Conservation (phyloP, 495 filamentous ascomycete genomes). For the Podospora pseudoanserina region DNA sequence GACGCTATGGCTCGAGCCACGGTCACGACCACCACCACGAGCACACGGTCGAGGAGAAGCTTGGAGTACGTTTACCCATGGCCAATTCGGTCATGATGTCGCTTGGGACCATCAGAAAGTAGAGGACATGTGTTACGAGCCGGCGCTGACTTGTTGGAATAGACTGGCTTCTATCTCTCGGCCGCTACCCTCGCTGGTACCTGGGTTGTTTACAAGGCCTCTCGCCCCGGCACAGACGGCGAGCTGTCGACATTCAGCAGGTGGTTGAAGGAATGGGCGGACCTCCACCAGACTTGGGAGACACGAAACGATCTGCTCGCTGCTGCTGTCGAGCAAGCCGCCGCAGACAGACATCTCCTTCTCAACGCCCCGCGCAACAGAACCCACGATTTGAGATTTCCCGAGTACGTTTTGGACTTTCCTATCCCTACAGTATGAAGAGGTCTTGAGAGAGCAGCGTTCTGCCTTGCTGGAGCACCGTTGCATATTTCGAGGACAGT, state of each 20-base stretch:
- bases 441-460: neutral
- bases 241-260: constrained; percentile 34
- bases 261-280: constrained; percentile 33
- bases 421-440: neutral
- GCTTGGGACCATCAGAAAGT: neutral
- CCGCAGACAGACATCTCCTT: constrained; percentile 47
- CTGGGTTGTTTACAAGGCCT: constrained; percentile 38
- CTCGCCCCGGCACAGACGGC: constrained; percentile 43
- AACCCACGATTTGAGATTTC: constrained; percentile 42
- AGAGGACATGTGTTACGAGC: neutral
- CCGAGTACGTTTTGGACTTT: constrained; percentile 41
- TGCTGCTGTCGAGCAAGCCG: constrained; percentile 44
- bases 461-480: neutral
- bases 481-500: neutral
- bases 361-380: constrained; percentile 29
- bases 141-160: constrained; percentile 15
- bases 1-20: constrained; percentile 46
- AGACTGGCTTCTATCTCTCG: constrained; percentile 42
- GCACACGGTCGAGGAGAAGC: constrained; percentile 40
- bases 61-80: constrained; percentile 39
- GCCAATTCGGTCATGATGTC: neutral
- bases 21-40: constrained; percentile 30
- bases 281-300: constrained; percentile 41
- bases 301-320: constrained; percentile 40
- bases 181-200: constrained; percentile 33